Evolutionary conservation across 371 early-diverging fungal species (phyloP), one percentile per base, ranked within the genome.

Genomic region (Mycotypha africana): DNA sequence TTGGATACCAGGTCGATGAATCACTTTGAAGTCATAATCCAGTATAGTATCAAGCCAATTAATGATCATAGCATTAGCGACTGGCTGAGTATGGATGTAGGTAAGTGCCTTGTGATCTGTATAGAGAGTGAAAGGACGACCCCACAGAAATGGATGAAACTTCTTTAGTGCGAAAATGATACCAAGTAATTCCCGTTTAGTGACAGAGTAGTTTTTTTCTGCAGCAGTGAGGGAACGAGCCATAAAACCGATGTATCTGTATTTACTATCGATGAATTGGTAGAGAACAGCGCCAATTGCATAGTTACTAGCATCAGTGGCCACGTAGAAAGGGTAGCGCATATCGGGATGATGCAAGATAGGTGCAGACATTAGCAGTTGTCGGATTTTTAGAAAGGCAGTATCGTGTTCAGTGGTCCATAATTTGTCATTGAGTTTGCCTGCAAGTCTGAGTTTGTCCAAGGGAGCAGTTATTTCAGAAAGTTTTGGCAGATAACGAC

Each of bases 221-320:
- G 25, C 26, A 25, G 1, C n/a, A 25, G 24, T 22, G 15, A 39
- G 26, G 1, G 50, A 17, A 8, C 52, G 16, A 0, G 58, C 50
- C 11, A 51, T 36, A 19, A 57, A 62, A 1, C 38, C 51, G 12
- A 63, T 63, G 33, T 58, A 47, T 5, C 38, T 31, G 21, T 21
- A 30, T 8, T 30, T 47, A 8, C 8, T 15, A 12, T 22, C 17
- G 24, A 8, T 37, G 12, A 44, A 42, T 42, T 65, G 60, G 32
- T 37, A 59, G 12, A 76, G 30, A 0, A 53, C 58, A 24, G 58
- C 61, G 12, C 65, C 69, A 22, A 67, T 65, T 4, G 65, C 71
- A 10, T 37, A 34, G 23, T 69, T 53, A 1, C 67, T 70, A 0
- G 73, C 66, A 45, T 78, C 71, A 0, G 68, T 66, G 6, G 63